Evolutionary conservation across 305 asterid genomes (phyloP).

Genomic region (Fraxinus velutina): DNA sequence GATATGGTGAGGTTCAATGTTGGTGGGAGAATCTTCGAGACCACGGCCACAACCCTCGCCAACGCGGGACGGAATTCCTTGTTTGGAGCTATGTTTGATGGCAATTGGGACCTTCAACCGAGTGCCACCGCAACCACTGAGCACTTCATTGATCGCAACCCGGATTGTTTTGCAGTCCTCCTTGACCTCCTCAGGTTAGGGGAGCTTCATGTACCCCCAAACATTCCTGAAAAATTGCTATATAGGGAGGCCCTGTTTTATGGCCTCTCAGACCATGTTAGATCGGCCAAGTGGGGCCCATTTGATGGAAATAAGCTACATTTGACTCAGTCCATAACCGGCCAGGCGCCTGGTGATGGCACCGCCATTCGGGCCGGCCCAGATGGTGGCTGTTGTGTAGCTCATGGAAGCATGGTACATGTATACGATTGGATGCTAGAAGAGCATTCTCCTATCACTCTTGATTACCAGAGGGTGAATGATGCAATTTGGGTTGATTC

Average conservation of each 20-base stretch:
- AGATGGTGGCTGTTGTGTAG: slow-evolving; percentile 90
- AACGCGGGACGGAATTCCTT: slow-evolving; percentile 83
- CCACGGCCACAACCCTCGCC: slow-evolving; percentile 77
- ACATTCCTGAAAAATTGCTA: slow-evolving; percentile 57
- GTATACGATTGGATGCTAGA: slow-evolving; percentile 94
- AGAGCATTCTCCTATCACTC: slow-evolving; percentile 71
- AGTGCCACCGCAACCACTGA: slow-evolving; percentile 37
- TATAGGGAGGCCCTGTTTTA: slow-evolving; percentile 73
- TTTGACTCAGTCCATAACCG: slow-evolving; percentile 41
- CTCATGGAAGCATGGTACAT: slow-evolving; percentile 88
- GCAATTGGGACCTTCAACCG: slow-evolving; percentile 63
- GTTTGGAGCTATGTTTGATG: slow-evolving; percentile 84
- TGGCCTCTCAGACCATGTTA: slow-evolving; percentile 68
- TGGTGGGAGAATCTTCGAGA: slow-evolving; percentile 74
- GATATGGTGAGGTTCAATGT: slow-evolving; percentile 72
- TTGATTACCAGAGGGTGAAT: slow-evolving; percentile 83
- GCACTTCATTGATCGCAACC: slow-evolving; percentile 83
- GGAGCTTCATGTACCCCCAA: slow-evolving; percentile 64
- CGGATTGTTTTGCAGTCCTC: slow-evolving; percentile 72
- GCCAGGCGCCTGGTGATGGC: slow-evolving; percentile 84
- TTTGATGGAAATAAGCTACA: slow-evolving; percentile 75
- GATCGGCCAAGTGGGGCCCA: slow-evolving; percentile 80
- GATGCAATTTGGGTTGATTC: slow-evolving; percentile 76
- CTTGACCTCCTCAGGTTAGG: slow-evolving; percentile 88
- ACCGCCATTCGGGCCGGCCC: slow-evolving; percentile 90